Conservation (phyloP, 2,329 filamentous ascomycete species). For the Stemphylium vesicarium region DNA sequence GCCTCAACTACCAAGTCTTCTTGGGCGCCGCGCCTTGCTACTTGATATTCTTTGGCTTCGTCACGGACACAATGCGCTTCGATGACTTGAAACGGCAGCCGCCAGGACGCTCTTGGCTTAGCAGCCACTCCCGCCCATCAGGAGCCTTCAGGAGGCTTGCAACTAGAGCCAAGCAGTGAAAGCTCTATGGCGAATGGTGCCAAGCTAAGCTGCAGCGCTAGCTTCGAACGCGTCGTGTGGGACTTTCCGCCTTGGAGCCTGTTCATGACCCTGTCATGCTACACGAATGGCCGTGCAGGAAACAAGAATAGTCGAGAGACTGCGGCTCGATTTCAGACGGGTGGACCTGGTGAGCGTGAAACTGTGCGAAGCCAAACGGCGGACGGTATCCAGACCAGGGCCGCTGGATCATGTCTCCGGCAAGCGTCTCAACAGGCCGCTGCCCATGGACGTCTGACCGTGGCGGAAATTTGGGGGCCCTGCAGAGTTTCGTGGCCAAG, state of each 20-base stretch:
- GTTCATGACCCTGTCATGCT: neutral
- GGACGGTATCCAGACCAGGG: neutral
- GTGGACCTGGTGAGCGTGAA: neutral
- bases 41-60: constrained; percentile 7
- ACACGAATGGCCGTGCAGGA: constrained; percentile 1
- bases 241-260: constrained; percentile 6
- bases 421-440: neutral
- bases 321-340: neutral
- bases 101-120: constrained; percentile 9
- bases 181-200: neutral
- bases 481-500: neutral
- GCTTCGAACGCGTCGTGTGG: constrained; percentile 6
- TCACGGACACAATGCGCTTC: constrained; percentile 1
- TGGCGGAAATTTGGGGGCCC: neutral
- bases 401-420: neutral
- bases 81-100: constrained; percentile 10
- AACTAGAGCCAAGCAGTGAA: constrained; percentile 5
- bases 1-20: constrained; percentile 6
- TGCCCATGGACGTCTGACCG: neutral
- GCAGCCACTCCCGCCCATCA: constrained; percentile 5
- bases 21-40: constrained; percentile 1
- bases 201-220: constrained; percentile 4
- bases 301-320: neutral
- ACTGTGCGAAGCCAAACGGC: neutral
- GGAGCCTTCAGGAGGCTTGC: constrained; percentile 6